Percentiles rank a stretch among this genome's conserved stretches.
Evolutionary conservation across 2,329 filamentous ascomycete genomes (phyloP).

Genomic region (Microcyclospora pomicola): DNA sequence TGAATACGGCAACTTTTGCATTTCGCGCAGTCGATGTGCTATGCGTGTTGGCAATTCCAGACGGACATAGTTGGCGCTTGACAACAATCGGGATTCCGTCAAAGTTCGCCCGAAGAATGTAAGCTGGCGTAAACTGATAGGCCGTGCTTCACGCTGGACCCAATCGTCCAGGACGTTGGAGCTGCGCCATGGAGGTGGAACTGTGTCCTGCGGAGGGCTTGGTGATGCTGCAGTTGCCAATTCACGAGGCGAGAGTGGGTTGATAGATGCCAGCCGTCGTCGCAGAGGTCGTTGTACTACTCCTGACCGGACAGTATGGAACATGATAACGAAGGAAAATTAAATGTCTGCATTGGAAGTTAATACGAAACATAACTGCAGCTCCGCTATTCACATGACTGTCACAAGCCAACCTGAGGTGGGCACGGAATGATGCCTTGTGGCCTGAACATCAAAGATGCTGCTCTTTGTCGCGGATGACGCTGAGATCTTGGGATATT

Average conservation of each 20-base stretch:
- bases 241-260: neutral
- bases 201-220: neutral
- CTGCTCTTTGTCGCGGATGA: no score
- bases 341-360: no score
- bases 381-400: no score
- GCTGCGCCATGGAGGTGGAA: conserved; percentile 43
- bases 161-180: conserved; percentile 54
- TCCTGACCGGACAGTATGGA: no score
- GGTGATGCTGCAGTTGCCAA: no score
- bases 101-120: conserved; percentile 94
- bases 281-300: no score
- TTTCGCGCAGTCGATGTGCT: conserved; percentile 87
- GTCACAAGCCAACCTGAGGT: no score
- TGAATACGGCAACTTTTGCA: conserved; percentile 90
- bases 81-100: conserved; percentile 77
- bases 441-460: no score
- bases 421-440: no score
- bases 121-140: conserved; percentile 90
- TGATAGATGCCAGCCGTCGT: neutral
- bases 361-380: no score
- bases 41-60: conserved; percentile 83
- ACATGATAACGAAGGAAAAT: no score
- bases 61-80: conserved; percentile 93
- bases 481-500: no score
- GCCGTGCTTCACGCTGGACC: conserved; percentile 81